Conservation (phyloP, 495 filamentous ascomycete genomes). For the Cairneyella variabilis region DNA sequence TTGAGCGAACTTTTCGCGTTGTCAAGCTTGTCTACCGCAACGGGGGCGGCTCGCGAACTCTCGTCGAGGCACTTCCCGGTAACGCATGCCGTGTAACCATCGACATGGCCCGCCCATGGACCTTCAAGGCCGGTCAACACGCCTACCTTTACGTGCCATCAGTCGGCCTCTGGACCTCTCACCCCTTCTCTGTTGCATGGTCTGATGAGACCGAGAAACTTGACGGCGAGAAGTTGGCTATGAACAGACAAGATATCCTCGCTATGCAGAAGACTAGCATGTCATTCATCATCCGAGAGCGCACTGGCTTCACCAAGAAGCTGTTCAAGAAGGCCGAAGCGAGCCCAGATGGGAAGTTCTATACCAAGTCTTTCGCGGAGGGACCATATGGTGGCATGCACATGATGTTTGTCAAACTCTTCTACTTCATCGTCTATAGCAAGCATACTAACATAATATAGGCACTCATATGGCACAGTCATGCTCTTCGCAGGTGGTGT, state of each 20-base stretch:
- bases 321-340: slow-evolving; percentile 66
- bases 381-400: slow-evolving; percentile 76
- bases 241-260: slow-evolving; percentile 54
- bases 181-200: slow-evolving; percentile 67
- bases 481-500: slow-evolving; percentile 85
- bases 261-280: slow-evolving; percentile 58
- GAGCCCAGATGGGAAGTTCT: slow-evolving; percentile 53
- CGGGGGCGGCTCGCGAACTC: slow-evolving; percentile 49
- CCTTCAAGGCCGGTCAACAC: slow-evolving; percentile 71
- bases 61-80: slow-evolving; percentile 61
- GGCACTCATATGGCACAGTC: slow-evolving; percentile 72
- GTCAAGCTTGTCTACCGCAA: slow-evolving; percentile 61
- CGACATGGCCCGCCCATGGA: slow-evolving; percentile 71
- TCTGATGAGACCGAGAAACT: slow-evolving; percentile 49
- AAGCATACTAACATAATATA: neutral
- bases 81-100: slow-evolving; percentile 68
- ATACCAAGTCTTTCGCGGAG: slow-evolving; percentile 65
- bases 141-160: slow-evolving; percentile 78
- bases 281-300: slow-evolving; percentile 73
- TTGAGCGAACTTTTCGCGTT: slow-evolving; percentile 58
- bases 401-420: slow-evolving; percentile 38
- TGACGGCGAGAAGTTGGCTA: slow-evolving; percentile 47
- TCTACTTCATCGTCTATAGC: neutral
- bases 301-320: slow-evolving; percentile 77
- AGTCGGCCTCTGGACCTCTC: slow-evolving; percentile 65